Evolutionary conservation across 176 grass and related monocot genomes (phyloP).

Genomic region (Pontederia crassipes): DNA sequence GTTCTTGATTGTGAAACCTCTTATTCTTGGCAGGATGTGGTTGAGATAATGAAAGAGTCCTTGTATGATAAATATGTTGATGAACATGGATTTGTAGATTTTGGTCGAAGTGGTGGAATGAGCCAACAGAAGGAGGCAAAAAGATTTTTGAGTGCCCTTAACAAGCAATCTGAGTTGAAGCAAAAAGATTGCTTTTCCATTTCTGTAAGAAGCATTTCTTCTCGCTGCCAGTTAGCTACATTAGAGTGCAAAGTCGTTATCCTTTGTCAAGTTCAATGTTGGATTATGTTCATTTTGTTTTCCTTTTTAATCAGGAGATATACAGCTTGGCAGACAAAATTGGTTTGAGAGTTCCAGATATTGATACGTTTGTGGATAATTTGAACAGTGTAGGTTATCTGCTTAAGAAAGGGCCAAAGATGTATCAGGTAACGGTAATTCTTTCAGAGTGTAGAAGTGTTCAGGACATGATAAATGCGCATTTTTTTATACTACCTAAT

Average conservation of each 20-base stretch:
- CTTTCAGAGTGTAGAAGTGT: no score
- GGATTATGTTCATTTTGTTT: background rate
- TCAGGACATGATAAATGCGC: no score
- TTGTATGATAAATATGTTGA: slow-evolving; percentile 78
- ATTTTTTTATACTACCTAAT: no score
- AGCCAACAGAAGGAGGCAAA: slow-evolving; percentile 52
- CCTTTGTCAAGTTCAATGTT: background rate
- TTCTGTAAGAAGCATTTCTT: slow-evolving; percentile 31
- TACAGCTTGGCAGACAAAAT: slow-evolving; percentile 58
- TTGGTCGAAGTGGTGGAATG: slow-evolving; percentile 70
- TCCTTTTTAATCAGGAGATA: slow-evolving; percentile 46
- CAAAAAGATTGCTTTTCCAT: slow-evolving; percentile 64
- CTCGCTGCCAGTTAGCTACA: no score
- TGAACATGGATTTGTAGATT: slow-evolving; percentile 64
- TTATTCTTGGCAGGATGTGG: slow-evolving; percentile 42
- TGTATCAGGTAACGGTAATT: slow-evolving; percentile 37
- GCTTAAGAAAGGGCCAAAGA: slow-evolving; percentile 44
- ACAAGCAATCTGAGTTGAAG: slow-evolving; percentile 60
- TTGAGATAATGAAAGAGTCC: slow-evolving; percentile 71
- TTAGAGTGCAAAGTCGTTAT: no score
- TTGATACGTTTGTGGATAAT: slow-evolving; percentile 44
- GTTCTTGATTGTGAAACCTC: background rate
- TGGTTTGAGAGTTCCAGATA: slow-evolving; percentile 46
- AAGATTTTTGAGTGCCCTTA: slow-evolving; percentile 42
- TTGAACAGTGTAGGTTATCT: slow-evolving; percentile 41